Base-by-base conservation (phyloP, 2,329 filamentous ascomycete species). In the Canariomyces notabilis region DNA sequence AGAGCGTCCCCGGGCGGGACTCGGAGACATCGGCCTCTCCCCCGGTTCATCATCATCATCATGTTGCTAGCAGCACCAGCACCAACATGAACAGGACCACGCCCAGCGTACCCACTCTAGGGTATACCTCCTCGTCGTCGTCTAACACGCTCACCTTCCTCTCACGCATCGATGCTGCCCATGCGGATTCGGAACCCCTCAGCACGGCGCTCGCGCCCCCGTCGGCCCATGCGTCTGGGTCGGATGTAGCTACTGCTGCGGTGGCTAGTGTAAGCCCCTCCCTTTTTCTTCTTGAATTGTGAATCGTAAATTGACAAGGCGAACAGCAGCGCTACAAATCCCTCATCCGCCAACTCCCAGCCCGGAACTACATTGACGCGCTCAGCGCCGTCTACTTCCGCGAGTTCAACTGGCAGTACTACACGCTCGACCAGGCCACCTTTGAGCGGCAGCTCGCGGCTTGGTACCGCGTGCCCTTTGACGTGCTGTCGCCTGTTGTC, bases 381-480 rank as follows among this genome's bases (percentile, higher is more conserved):
- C 72, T 83, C 7, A 64, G 77, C 12, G 66, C 66, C 12, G 67
- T 77, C 7, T 83, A 75, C 59, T 75, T 83, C 49, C 59, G 60
- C n/a, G 70, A 79, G 44, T 72, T 80, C 58, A 82, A 82, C 59
- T 77, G 73, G 69, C 73, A 77, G 46, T 82, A 83, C 60, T 74
- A 70, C 53, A 64, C 69, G 21, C 61, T 83, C 7, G 79, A 83
- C 52, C 67, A 73, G 41, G 70, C 71, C 18, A 61, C 75, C 6
- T 79, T 82, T 50, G 59, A 67, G 41, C 61, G 64, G 20, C 72
- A 79, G 51, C 68, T 82, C 33, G 63, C 68, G 1, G 67, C 74
- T 43, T 83, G 80, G 79, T 70, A 75, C 51, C 69, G 62, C 20
- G 55, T 80, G 11, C 74, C 79, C 3, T 79, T 78, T 56, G 67